Evolutionary conservation across 768 basidiomycete genomes (phyloP).

Genomic region (Phanerochaete sordida): DNA sequence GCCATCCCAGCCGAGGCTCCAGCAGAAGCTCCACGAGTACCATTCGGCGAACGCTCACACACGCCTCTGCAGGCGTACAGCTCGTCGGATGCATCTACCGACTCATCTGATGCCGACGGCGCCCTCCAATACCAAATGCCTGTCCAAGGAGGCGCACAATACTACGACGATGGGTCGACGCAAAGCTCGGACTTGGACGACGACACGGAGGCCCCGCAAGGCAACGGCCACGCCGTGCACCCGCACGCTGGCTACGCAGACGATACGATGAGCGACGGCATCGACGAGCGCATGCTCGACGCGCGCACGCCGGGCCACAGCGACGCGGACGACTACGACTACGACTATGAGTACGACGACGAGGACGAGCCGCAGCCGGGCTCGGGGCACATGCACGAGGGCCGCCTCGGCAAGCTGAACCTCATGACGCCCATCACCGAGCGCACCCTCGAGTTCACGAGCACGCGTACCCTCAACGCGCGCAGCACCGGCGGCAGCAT

Average conservation of each 20-base stretch:
- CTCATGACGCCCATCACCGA: conserved; percentile 99
- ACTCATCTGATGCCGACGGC: conserved; percentile 27
- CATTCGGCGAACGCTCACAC: conserved; percentile 15
- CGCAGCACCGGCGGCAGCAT: not conserved
- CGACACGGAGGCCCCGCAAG: not conserved
- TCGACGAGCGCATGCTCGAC: conserved; percentile 11
- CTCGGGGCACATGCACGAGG: conserved; percentile 39
- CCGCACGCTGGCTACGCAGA: not conserved
- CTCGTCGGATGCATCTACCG: conserved; percentile 19
- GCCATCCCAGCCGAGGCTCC: conserved; percentile 1
- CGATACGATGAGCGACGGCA: conserved; percentile 8
- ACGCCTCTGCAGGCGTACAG: conserved; percentile 19
- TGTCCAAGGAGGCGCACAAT: not conserved
- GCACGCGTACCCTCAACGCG: conserved; percentile 40
- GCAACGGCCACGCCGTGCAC: conserved; percentile 13
- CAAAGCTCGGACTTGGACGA: not conserved
- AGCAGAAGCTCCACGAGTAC: not conserved
- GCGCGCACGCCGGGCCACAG: not conserved
- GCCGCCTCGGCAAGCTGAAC: conserved; percentile 78
- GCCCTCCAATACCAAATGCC: not conserved
- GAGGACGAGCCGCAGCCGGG: conserved; percentile 26
- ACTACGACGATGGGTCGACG: not conserved
- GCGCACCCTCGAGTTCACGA: conserved; percentile 82
- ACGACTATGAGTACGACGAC: conserved; percentile 10
- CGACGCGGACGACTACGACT: conserved; percentile 1